phyloP scores from a whole-genome alignment of 352 stramenopile species.

The Phytophthora cryptogea region DNA sequence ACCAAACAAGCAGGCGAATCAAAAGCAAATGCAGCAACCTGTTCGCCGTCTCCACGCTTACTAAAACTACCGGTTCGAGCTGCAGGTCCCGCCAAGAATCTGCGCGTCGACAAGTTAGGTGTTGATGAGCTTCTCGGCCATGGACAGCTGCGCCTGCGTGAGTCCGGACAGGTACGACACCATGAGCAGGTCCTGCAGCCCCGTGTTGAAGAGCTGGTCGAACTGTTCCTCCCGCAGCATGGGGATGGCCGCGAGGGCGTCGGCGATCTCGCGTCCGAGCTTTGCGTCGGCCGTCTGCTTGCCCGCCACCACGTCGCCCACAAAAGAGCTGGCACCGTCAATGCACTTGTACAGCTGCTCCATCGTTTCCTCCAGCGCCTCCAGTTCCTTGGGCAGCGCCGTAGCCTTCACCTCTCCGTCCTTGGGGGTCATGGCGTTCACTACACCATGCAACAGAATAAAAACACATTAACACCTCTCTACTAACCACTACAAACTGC shows the following conservation, averaged over 20 bases:
- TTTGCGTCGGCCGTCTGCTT: conserved; percentile 82
- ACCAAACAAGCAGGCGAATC: neutral
- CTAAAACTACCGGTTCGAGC: conserved; percentile 35
- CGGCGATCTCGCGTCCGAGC: conserved; percentile 93
- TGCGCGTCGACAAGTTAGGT: conserved; percentile 47
- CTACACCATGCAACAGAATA: conserved; percentile 36
- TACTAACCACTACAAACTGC: too few species aligned
- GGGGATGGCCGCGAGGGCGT: conserved; percentile 94
- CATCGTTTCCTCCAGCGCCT: conserved; percentile 81
- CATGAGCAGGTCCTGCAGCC: conserved; percentile 98
- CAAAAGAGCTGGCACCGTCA: conserved; percentile 87
- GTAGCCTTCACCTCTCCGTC: conserved; percentile 36
- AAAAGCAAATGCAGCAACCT: conserved; percentile 35
- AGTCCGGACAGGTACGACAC: conserved; percentile 97
- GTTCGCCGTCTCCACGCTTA: conserved; percentile 28
- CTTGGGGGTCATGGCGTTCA: conserved; percentile 75
- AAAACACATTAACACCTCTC: conserved; percentile 3
- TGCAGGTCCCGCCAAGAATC: conserved; percentile 10
- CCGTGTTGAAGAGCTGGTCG: conserved; percentile 96
- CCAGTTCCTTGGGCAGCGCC: conserved; percentile 76
- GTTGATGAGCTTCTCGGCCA: conserved; percentile 98
- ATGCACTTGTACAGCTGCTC: conserved; percentile 92
- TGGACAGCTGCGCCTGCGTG: conserved; percentile 96
- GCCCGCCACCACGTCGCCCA: conserved; percentile 90
- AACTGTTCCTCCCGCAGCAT: conserved; percentile 94